Conservation (phyloP, 306 rosid species). For the Glycine tomentella region DNA sequence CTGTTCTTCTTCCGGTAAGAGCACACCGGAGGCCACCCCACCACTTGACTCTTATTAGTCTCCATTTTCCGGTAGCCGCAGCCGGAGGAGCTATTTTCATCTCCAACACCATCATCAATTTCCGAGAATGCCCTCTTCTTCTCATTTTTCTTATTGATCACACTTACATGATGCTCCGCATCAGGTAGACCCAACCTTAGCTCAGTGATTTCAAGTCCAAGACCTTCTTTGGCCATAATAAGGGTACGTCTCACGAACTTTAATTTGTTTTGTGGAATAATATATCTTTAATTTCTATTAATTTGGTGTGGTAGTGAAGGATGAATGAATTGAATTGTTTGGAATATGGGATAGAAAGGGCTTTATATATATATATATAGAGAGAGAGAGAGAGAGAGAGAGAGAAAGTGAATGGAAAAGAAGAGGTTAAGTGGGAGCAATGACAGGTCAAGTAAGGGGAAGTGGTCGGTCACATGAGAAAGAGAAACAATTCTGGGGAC, state of each 20-base stretch:
- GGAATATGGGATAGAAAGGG: constrained; percentile 3
- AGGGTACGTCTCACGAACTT: too few relatives aligned
- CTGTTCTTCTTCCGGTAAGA: constrained; percentile 73
- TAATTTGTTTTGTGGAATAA: too few relatives aligned
- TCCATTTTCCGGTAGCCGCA: constrained; percentile 32
- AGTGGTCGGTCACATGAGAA: constrained; percentile 90
- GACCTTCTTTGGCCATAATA: constrained; percentile 63
- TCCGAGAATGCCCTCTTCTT: constrained; percentile 77
- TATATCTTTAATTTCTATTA: too few relatives aligned
- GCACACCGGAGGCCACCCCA: constrained; percentile 99
- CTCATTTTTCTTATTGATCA: constrained; percentile 50
- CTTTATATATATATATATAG: too few relatives aligned
- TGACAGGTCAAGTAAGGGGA: constrained; percentile 73
- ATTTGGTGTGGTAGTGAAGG: too few relatives aligned
- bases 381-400: neutral
- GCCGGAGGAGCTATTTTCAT: constrained; percentile 14
- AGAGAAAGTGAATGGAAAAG: constrained; percentile 27
- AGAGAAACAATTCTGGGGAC: constrained; percentile 89
- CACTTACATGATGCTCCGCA: neutral
- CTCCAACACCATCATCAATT: constrained; percentile 46
- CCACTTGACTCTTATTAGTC: constrained; percentile 52
- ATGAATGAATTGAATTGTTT: neutral
- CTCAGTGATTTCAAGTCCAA: constrained; percentile 88
- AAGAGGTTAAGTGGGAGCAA: constrained; percentile 59
- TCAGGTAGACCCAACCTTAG: constrained; percentile 79